Evolutionary conservation across 345 rosid species (phyloP), one percentile per base, ranked within the genome.

Genomic region (Eutrema japonicum): DNA sequence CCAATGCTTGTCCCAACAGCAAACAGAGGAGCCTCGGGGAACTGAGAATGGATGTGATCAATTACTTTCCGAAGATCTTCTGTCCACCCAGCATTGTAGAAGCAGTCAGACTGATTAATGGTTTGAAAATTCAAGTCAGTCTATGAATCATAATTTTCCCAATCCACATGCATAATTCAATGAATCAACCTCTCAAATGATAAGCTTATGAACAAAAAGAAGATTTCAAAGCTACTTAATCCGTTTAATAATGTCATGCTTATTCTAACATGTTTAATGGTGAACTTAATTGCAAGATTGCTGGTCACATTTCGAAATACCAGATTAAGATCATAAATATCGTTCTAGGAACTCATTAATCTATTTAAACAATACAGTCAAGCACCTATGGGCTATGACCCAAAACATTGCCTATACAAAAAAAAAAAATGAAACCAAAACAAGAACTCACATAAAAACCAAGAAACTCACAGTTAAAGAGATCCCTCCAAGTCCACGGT

Each of bases 41-140:
- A 86, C 64, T 80, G 81, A 40, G 75, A 46, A 68, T 88, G 93
- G 62, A 91, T 90, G 81, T 85, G 83, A 46, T 79, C 77, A 47
- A 88, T 60, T 49, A 91, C 86, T 58, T 45, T 82, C 18, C 92
- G 73, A 16, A 82, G 55, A 82, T 93, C 98, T 83, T 89, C 94
- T 26, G 98, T 93, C 91, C 97, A 89, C 16, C 97, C 98, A 70
- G 92, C 97, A 83, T 87, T 89, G 82, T 93, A 93, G 77, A 93
- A 83, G 83, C 88, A 88, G 75, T 91, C 98, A 9, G 97, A 89
- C 98, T 91, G 90, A 35, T 66, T 3, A 29, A 65, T 12, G 35
- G 22, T 65, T 51, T 8, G 8, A 72, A 45, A 11, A 45, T 62
- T 72, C 33, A 38, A 22, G 29, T 38, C 32, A 70, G 46, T 37